Conservation (phyloP, 805 yeast genomes). For the Candida michaelii region DNA sequence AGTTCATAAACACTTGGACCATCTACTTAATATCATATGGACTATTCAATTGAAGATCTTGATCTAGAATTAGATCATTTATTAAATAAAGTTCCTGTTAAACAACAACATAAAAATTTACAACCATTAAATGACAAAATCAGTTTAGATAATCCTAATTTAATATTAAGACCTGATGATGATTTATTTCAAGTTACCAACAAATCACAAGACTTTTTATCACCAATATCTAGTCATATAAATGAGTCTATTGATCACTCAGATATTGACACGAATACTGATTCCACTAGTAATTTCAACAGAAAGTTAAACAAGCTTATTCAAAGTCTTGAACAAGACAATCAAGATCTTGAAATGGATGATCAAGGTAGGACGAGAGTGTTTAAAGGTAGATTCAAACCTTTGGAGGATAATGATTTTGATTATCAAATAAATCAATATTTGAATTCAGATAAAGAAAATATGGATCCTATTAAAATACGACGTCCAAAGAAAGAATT, state of each 20-base stretch:
- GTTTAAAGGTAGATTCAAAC: slow-evolving; percentile 33
- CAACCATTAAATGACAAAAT: slow-evolving; percentile 6
- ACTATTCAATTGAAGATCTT: slow-evolving; percentile 6
- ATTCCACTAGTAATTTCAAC: slow-evolving; percentile 1
- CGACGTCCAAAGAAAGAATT: slow-evolving; percentile 9
- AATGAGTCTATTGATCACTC: neutral
- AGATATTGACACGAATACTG: slow-evolving; percentile 20
- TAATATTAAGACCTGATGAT: slow-evolving; percentile 6
- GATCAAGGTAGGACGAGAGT: slow-evolving; percentile 35
- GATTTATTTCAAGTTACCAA: slow-evolving; percentile 18
- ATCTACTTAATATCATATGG: neutral
- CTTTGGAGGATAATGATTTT: slow-evolving; percentile 20
- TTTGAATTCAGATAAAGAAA: slow-evolving; percentile 34
- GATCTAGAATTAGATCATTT: slow-evolving; percentile 11
- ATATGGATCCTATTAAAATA: slow-evolving; percentile 19
- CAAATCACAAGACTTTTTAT: neutral
- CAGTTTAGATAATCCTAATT: slow-evolving; percentile 5
- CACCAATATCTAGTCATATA: no score
- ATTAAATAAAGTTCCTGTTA: slow-evolving; percentile 5
- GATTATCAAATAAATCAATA: slow-evolving; percentile 32
- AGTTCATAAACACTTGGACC: neutral
- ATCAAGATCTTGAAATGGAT: slow-evolving; percentile 31
- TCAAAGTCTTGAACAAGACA: slow-evolving; percentile 28
- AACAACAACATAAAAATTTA: slow-evolving; percentile 4
- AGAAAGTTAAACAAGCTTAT: slow-evolving; percentile 38